Evolutionary conservation across 225 moss, liverwort and hornwort genomes (phyloP), one percentile per base, ranked within the genome.

Genomic region (Polytrichum formosum): DNA sequence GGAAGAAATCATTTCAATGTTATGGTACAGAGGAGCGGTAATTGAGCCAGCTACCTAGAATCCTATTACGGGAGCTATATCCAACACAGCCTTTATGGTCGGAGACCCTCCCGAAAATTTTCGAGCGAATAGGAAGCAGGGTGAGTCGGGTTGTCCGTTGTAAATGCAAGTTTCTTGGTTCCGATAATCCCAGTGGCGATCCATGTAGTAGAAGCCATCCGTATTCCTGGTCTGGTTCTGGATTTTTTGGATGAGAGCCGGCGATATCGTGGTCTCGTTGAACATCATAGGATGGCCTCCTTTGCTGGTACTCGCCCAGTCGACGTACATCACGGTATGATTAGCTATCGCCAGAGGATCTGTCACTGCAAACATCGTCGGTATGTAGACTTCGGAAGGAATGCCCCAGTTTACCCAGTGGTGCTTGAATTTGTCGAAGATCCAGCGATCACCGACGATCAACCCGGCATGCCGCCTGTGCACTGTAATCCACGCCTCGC

Each of bases 401-500:
- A 70, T 17, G 18, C 69, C 69, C 18, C 18, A 25, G 6, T 1
- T n/a, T 59, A 6, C 28, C 69, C 69, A 70, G 19, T 58, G 26
- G 26, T 7, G 6, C 71, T 61, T 71, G 61, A 71, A 71, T 21
- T 61, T 61, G 61, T 35, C 61, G 58, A 31, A 71, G 31, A 71
- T 10, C 13, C 7, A 71, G 16, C 20, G 18, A 31, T 71, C 71
- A 6, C 71, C 71, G 4, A 71, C 71, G 5, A 71, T 61, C 61
- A 71, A 16, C 7, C 71, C 71, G 1, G 71, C 71, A 25, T 71
- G 71, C 71, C 71, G 60, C 25, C 71, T 58, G 61, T 71, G 71
- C 60, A 71, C 71, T 18, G 71, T 31, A 46, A 71, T 23, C 71
- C 71, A 71, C 5, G 29, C 26, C 61, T 71, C 71, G 10, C 71